Evolutionary conservation across 371 early-diverging fungal genomes (phyloP), one percentile per base, ranked within the genome.

Genomic region (Mucor piriformis): DNA sequence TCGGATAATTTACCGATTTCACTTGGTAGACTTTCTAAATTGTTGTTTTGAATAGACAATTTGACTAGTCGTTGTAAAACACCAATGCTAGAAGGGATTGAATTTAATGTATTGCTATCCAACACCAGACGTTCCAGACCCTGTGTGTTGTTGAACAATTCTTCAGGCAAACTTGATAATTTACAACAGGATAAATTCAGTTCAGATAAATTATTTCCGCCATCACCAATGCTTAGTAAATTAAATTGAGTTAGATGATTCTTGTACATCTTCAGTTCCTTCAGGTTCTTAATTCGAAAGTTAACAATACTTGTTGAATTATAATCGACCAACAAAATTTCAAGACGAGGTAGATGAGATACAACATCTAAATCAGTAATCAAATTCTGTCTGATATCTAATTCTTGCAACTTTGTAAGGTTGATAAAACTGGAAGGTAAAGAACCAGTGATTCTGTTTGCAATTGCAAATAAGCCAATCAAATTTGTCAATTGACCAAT

Each of bases 361-460:
- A 90, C 57, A 0, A 85, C 76, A 42, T 85, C 83, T 32, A 92
- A 54, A 44, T 87, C 86, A 53, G 84, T 77, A 51, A 93, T 82
- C 8, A 72, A 59, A 63, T 92, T 92, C 55, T 88, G 88, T 5
- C 92, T 84, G 52, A 93, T 77, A 66, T 92, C 88, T 50, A 96
- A 70, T 59, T 89, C 87, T 57, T 76, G 76, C 5, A 96, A 79
- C 16, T 77, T 77, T 7, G 69, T 60, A 27, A 94, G 72, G 0
- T 80, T 55, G 11, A 72, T 64, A 46, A 94, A 77, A 2, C 78
- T 75, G 24, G 67, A 63, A 3, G 94, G 92, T 10, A 95, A 69
- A 15, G 72, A 69, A 1, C 92, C 92, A 0, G 81, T 70, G 21
- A 93, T 76, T 34, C 81, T 68, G 61, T 95, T 95, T 10, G 89